phyloP scores from a whole-genome alignment of 129 eudicot species.

The Solidago caesia region DNA sequence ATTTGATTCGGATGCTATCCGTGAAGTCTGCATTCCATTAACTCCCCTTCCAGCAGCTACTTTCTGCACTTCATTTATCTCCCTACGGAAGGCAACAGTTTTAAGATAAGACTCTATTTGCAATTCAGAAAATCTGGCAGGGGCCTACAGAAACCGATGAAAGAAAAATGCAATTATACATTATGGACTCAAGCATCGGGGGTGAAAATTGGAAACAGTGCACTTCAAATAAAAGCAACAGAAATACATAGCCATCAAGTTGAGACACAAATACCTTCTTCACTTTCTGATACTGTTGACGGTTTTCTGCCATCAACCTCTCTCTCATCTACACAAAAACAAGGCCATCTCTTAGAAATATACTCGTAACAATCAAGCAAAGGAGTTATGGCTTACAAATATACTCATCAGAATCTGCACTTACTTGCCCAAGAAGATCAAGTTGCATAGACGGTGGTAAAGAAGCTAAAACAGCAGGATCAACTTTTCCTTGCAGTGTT shows the following conservation, averaged over 20 bases:
- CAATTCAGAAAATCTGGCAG: conserved; percentile 84
- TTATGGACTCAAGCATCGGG: neutral
- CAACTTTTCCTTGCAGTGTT: conserved; percentile 66
- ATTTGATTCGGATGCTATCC: conserved; percentile 95
- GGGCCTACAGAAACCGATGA: conserved; percentile 49
- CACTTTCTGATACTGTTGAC: conserved; percentile 90
- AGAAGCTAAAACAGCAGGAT: conserved; percentile 78
- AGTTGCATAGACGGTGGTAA: conserved; percentile 99
- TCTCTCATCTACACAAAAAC: conserved; percentile 77
- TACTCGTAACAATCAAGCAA: neutral
- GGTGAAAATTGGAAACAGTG: neutral
- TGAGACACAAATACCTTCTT: conserved; percentile 52
- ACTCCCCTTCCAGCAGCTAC: conserved; percentile 89
- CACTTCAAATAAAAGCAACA: neutral
- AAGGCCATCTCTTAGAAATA: neutral
- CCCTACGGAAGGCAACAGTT: conserved; percentile 97
- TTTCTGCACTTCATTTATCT: conserved; percentile 87
- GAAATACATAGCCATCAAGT: conserved; percentile 3
- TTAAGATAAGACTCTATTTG: conserved; percentile 92
- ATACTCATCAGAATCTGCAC: conserved; percentile 1
- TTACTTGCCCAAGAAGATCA: conserved; percentile 94
- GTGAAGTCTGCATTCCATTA: conserved; percentile 88
- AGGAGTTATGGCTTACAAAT: neutral
- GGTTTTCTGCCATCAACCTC: conserved; percentile 96
- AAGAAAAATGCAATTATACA: conserved; percentile 1